Conservation (phyloP, 2,329 filamentous ascomycete genomes). For the Neofusicoccum cordaticola region DNA sequence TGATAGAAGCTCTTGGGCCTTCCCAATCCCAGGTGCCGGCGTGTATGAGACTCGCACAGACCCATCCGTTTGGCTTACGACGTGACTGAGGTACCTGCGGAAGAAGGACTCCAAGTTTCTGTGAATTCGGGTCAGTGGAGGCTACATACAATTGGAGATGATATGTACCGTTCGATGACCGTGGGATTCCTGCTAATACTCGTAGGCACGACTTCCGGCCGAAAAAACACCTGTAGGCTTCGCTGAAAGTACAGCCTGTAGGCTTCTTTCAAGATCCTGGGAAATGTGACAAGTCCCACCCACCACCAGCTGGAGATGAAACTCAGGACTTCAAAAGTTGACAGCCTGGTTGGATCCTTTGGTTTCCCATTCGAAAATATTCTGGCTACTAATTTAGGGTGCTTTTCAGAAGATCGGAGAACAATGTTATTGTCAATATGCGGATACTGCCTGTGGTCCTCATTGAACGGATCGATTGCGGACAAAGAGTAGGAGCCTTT, state of each 20-base stretch:
- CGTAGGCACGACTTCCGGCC: slow-evolving; percentile 59
- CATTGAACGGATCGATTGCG: slow-evolving; percentile 45
- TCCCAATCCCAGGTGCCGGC: slow-evolving; percentile 45
- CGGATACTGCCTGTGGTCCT: slow-evolving; percentile 27
- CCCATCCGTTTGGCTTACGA: slow-evolving; percentile 48
- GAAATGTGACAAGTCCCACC: slow-evolving; percentile 65
- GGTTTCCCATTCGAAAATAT: slow-evolving; percentile 54
- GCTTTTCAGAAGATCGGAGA: slow-evolving; percentile 57
- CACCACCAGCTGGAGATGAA: slow-evolving; percentile 63
- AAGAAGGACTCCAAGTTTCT: slow-evolving; percentile 40
- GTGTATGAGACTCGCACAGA: slow-evolving; percentile 54
- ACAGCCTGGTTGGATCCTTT: slow-evolving; percentile 51
- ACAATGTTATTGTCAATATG: slow-evolving; percentile 60
- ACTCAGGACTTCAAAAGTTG: slow-evolving; percentile 38
- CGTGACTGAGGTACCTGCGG: slow-evolving; percentile 38
- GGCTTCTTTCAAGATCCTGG: slow-evolving; percentile 63
- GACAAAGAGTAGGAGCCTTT: slow-evolving; percentile 49
- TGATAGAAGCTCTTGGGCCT: slow-evolving; percentile 22
- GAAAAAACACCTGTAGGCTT: slow-evolving; percentile 62
- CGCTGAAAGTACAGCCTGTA: slow-evolving; percentile 54
- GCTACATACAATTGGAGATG: not conserved
- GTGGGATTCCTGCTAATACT: slow-evolving; percentile 57
- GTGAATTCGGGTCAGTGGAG: not conserved
- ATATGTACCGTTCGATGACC: slow-evolving; percentile 43
- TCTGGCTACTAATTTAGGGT: slow-evolving; percentile 60